These are phyloP conservation scores for Exidia glandulosa DNA, from an alignment of 768 basidiomycete species.

Conservation along the genomic window DNA sequence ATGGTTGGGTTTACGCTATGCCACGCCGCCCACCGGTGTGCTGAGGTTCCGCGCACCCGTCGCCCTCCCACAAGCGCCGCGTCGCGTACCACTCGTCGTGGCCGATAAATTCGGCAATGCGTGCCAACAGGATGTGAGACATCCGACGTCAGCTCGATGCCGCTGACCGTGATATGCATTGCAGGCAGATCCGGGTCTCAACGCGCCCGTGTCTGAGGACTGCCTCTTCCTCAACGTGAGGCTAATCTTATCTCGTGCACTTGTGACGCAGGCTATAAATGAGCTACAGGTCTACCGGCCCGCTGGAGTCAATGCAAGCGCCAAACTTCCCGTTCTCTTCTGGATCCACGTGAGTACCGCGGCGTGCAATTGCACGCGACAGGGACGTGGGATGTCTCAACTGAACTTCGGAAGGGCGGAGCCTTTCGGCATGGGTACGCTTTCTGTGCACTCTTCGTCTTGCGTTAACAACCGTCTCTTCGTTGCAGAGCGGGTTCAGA, in stretches of 20 bases:
- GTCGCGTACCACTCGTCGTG: slow-evolving; percentile 22
- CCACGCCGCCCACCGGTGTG: slow-evolving; percentile 40
- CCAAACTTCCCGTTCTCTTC: slow-evolving; percentile 20
- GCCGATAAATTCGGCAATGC: slow-evolving; percentile 43
- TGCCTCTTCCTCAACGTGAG: slow-evolving; percentile 46
- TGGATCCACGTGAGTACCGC: slow-evolving; percentile 28
- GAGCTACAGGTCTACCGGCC: slow-evolving; percentile 21
- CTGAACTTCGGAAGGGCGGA: slow-evolving; percentile 36
- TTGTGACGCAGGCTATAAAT: background rate
- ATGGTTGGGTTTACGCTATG: slow-evolving; percentile 55
- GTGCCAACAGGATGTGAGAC: slow-evolving; percentile 37
- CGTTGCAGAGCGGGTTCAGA: slow-evolving; percentile 31
- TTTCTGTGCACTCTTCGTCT: background rate
- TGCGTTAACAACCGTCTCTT: background rate
- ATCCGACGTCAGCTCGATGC: background rate
- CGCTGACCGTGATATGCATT: background rate
- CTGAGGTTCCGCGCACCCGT: slow-evolving; percentile 50
- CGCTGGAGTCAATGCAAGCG: slow-evolving; percentile 10
- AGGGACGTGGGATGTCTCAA: background rate
- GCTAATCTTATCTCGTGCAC: background rate
- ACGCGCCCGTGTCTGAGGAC: slow-evolving; percentile 38
- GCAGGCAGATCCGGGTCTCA: slow-evolving; percentile 14
- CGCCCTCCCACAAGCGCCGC: slow-evolving; percentile 18
- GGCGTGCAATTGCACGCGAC: background rate
- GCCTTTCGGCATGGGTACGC: slow-evolving; percentile 34